phyloP scores from a whole-genome alignment of 257 asterid genomes.

The Lavandula angustifolia region DNA sequence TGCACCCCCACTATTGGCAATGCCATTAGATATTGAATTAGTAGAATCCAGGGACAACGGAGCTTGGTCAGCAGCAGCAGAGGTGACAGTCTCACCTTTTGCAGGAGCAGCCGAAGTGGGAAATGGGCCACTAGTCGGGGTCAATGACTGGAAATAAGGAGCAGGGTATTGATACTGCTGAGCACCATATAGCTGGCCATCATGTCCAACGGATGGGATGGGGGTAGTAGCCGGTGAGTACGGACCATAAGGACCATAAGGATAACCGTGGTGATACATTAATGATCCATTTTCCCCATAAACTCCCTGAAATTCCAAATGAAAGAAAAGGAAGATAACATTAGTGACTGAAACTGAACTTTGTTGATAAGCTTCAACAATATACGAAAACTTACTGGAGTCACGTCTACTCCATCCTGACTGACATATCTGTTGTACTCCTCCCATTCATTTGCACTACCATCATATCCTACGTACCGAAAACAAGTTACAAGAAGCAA shows the following conservation, averaged over 20 bases:
- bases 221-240: constrained; percentile 71
- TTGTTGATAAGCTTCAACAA: not conserved
- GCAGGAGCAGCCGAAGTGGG: constrained; percentile 40
- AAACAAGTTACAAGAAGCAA: not conserved
- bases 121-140: constrained; percentile 47
- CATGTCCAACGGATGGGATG: constrained; percentile 63
- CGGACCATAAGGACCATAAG: constrained; percentile 63
- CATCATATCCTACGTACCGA: constrained; percentile 39
- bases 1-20: constrained; percentile 42
- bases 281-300: constrained; percentile 70
- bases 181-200: constrained; percentile 67
- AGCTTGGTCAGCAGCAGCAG: constrained; percentile 49
- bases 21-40: constrained; percentile 49
- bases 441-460: constrained; percentile 45
- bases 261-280: constrained; percentile 61
- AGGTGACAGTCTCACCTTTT: constrained; percentile 54
- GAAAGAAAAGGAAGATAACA: not conserved
- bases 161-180: constrained; percentile 73
- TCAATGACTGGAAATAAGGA: constrained; percentile 57
- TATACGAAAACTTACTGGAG: constrained; percentile 43
- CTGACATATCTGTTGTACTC: constrained; percentile 50
- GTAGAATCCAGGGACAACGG: constrained; percentile 54
- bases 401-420: constrained; percentile 54
- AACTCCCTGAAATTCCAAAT: constrained; percentile 47
- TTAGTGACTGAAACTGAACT: no score